Evolutionary conservation across 2,329 filamentous ascomycete genomes (phyloP), one percentile per base, ranked within the genome.

Genomic region (Curvularia spicifera): DNA sequence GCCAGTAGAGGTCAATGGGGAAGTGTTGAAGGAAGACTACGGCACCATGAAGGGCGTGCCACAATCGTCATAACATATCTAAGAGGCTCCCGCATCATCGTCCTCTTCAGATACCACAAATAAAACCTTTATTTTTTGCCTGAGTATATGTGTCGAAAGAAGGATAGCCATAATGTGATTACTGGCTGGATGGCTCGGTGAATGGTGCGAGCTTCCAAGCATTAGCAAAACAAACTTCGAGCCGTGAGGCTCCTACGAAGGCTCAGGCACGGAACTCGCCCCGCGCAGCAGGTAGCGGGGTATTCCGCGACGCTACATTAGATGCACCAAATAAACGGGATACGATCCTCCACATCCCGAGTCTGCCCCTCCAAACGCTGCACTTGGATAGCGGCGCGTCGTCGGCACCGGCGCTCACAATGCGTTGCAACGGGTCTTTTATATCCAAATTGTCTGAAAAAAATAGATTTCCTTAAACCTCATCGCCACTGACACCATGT

Each of bases 41-140:
- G 71, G 66, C 20, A 64, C 42, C 13, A 74, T 74, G 71, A 15
- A 71, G 55, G 72, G 72, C 7, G 71, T 74, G 29, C 69, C 71
- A 26, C 53, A 58, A 28, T 72, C 70, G 12, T 63, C 67, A 10
- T 75, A 68, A 57, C 42, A 24, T 24, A 15, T 15, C 13, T 5
- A 35, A 35, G 35, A 37, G 35, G 15, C 12, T 26, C 33, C 9
- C 5, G 10, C 24, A 9, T 22, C 20, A 42, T 20, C 20, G 22
- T 39, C 35, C 9, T 37, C 13, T 37, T 6, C 5, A 18, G 6
- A 37, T 37, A 18, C 35, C 18, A 18, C 6, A 15, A n/a, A 37
- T 37, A 9, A 18, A 37, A 37, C 35, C n/a, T 37, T 1, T 37
- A 5, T 18, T 37, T 37, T 12, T 31, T 37, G 13, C 33, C 12